Percentiles rank a stretch among this genome's conserved stretches.
Conservation (phyloP, 805 yeast genomes). For the Tetrapisispora fleetii region DNA sequence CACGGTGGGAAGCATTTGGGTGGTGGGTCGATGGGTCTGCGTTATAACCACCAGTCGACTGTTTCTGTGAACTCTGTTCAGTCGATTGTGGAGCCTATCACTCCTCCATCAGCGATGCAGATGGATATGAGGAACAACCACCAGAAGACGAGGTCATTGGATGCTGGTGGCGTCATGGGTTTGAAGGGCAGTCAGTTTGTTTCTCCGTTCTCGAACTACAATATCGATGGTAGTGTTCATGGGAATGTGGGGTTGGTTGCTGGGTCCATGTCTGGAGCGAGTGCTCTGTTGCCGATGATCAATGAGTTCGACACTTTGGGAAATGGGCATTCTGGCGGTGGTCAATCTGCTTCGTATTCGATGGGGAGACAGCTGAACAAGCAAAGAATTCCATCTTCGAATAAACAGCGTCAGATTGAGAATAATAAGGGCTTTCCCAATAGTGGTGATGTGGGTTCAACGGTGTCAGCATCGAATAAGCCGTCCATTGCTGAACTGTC, state of each 20-base stretch:
- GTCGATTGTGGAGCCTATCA: conserved; percentile 16
- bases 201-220: conserved; percentile 1
- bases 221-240: neutral
- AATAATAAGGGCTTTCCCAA: neutral
- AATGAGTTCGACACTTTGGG: conserved; percentile 24
- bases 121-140: conserved; percentile 16
- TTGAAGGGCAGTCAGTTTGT: conserved; percentile 9
- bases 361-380: neutral
- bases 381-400: neutral
- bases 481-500: conserved; percentile 5
- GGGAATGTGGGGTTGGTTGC: neutral
- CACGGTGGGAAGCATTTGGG: no score
- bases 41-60: conserved; percentile 22
- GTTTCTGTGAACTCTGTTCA: conserved; percentile 21
- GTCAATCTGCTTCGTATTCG: neutral
- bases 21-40: neutral
- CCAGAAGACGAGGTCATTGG: conserved; percentile 26
- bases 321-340: neutral
- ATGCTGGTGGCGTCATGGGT: conserved; percentile 21
- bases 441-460: neutral
- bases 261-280: neutral
- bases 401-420: neutral
- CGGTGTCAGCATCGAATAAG: neutral
- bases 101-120: conserved; percentile 15
- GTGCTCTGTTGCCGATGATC: conserved; percentile 23